Evolutionary conservation across 768 basidiomycete species (phyloP), one percentile per base, ranked within the genome.

Genomic region (Leccinum subgranulosum): DNA sequence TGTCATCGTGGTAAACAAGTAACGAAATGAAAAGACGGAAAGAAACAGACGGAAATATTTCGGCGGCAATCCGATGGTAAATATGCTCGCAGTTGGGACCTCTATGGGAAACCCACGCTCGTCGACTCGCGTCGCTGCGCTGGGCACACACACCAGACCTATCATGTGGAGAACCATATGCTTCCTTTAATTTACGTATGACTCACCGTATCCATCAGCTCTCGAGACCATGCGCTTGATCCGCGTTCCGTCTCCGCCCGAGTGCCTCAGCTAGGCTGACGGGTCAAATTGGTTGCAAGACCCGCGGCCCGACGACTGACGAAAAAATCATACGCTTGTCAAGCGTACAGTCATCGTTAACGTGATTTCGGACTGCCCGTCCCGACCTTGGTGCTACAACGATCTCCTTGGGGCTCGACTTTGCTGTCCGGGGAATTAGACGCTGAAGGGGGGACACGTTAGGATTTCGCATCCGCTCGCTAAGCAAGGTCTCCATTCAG

Each of bases 341-440:
- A 53, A 31, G 45, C 43, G 33, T 15, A 4, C 14, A 15, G 14
- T 36, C 11, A n/a, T 39, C 54, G 23, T 51, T 57, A 49, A 50
- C 63, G 51, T 59, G 56, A 52, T 27, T 5, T 51, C 64, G 66
- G 68, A 56, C 43, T 51, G 31, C 39, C 25, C 45, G 45, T 55
- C 36, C 65, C 65, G 64, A 53, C 34, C 34, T n/a, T 53, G 11
- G 41, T 34, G 23, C 27, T 21, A 8, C 39, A 39, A 49, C 39
- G 25, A 48, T 51, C 55, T 47, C 53, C 51, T 12, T 25, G 39
- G 55, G 60, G 28, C 25, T 33, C 1, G 31, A 49, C 51, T 52
- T 64, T 21, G 62, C 62, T 59, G 41, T 69, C 69, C 48, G 53
- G 67, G 60, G 61, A 66, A 58, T 64, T 61, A 62, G 55, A 39